Evolutionary conservation across 192 early-diverging fungal species (phyloP), one percentile per base, ranked within the genome.

Genomic region (Backusella westeae): DNA sequence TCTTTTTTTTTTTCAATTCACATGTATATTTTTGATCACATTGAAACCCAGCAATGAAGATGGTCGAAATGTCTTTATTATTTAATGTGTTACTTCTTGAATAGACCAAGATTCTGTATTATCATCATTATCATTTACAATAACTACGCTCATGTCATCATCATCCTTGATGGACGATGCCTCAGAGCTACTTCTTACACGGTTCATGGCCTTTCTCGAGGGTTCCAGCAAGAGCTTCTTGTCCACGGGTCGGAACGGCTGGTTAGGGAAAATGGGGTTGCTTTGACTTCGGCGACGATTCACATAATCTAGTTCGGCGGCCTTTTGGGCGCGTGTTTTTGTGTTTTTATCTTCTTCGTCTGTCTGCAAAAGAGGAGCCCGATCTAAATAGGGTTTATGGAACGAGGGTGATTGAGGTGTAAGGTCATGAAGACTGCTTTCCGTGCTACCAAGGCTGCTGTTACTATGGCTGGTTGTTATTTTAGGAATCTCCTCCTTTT

Each of bases 151-250:
- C 42, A 78, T 66, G 1, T 77, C 44, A 65, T 81, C 80, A 63
- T 81, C 80, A 34, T 81, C 72, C 6, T 67, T 67, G 12, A 74
- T 71, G 44, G 80, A 77, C n/a, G 80, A 76, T 29, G 53, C 69
- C 15, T 76, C 67, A 0, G 75, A 78, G 21, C 52, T 69, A 63
- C 77, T 78, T 53, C 77, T 35, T 71, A 71, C 42, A 34, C 77
- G 42, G 4, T n/a, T 69, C 17, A 1, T 41, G 12, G 29, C 34
- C 23, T 8, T 34, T 53, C 36, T 36, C 19, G 63, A 66, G 26
- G 21, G 42, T 19, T 68, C 71, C 34, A 67, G 23, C 38, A 67
- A 49, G 17, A 36, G 41, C 21, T 68, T 72, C 46, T 68, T 72
- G 46, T 72, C 77, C 65, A 67, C 71, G 8, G 72, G 65, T 49